phyloP scores from a whole-genome alignment of 306 rosid species.

The Lathyrus sativus region DNA sequence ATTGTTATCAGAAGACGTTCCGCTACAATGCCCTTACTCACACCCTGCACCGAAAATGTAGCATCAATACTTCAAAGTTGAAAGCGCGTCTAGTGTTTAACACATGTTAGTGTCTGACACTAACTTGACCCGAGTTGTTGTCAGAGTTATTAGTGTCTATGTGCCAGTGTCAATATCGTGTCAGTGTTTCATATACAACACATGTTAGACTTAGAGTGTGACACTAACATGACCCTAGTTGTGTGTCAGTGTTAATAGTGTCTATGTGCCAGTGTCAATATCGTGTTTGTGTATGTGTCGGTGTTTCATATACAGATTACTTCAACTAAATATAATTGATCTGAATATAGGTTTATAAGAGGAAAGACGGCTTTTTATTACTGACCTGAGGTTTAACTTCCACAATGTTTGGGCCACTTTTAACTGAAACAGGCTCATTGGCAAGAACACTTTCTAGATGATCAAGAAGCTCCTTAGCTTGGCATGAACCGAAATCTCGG shows the following conservation, averaged over 20 bases:
- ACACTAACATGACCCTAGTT: no score
- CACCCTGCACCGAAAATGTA: conserved; percentile 41
- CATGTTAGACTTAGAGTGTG: neutral
- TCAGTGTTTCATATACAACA: neutral
- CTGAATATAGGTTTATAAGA: neutral
- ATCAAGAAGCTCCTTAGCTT: conserved; percentile 88
- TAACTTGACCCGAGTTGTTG: no score
- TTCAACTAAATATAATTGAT: conserved; percentile 15
- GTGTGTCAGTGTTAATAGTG: no score
- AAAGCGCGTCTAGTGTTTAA: neutral
- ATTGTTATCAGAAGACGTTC: conserved; percentile 44
- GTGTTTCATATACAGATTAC: neutral
- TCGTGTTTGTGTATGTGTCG: no score
- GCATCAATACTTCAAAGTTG: no score
- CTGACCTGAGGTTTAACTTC: conserved; percentile 97
- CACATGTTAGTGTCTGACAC: neutral
- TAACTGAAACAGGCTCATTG: conserved; percentile 92
- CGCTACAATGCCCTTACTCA: conserved; percentile 45
- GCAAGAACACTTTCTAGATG: conserved; percentile 92
- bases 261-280: no score
- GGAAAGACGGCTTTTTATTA: neutral
- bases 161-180: no score
- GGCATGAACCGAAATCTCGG: conserved; percentile 86
- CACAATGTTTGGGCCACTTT: conserved; percentile 79
- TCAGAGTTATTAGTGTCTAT: no score